Percentiles rank a stretch among this genome's conserved stretches.
phyloP scores from a whole-genome alignment of 768 basidiomycete species.

The Goffeauzyma gilvescens region DNA sequence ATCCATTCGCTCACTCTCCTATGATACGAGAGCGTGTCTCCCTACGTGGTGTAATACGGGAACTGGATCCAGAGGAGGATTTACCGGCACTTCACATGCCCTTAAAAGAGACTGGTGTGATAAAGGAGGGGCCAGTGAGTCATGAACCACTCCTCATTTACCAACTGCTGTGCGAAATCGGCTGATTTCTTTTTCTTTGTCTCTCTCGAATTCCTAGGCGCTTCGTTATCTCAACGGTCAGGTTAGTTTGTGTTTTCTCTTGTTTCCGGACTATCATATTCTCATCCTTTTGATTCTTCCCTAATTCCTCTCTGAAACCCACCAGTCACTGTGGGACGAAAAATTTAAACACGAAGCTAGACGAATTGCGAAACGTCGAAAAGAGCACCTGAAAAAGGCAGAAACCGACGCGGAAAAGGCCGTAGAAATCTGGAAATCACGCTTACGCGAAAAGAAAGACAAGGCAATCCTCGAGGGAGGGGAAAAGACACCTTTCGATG shows the following conservation, averaged over 20 bases:
- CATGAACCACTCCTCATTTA: no score
- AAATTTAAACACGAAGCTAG: conserved; percentile 49
- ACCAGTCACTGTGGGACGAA: conserved; percentile 42
- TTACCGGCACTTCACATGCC: conserved; percentile 51
- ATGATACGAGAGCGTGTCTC: conserved; percentile 89
- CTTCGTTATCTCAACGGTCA: conserved; percentile 49
- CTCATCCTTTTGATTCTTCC: not conserved
- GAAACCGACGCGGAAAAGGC: conserved; percentile 12
- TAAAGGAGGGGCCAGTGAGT: conserved; percentile 46
- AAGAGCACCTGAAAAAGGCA: conserved; percentile 38
- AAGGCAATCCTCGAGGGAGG: no score
- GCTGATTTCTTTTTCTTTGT: not conserved
- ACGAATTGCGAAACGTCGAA: conserved; percentile 43
- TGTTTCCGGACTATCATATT: no score
- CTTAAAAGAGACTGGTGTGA: conserved; percentile 46
- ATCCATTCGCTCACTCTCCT: conserved; percentile 33
- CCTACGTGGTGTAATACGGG: conserved; percentile 58
- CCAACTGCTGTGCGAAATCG: no score
- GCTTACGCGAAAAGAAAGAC: conserved; percentile 19
- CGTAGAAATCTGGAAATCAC: conserved; percentile 15
- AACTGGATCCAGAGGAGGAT: conserved; percentile 53
- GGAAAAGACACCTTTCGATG: conserved; percentile 20
- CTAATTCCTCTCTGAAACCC: no score
- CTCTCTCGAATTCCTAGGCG: conserved; percentile 31
- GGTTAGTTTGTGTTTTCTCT: conserved; percentile 15